Evolutionary conservation across 2,329 filamentous ascomycete species (phyloP).

Genomic region (Neurospora sp.): DNA sequence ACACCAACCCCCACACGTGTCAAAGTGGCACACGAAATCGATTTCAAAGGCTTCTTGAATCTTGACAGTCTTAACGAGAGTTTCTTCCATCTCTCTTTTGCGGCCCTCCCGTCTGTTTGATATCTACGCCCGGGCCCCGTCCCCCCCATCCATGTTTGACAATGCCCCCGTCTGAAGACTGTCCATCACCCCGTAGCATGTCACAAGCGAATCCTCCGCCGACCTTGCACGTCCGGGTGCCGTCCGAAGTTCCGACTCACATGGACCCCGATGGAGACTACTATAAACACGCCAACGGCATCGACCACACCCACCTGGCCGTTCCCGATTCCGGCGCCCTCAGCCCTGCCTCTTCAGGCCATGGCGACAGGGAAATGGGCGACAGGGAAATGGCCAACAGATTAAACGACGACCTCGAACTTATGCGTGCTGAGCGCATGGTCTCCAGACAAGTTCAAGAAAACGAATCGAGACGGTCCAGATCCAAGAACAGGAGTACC

Average conservation of each 20-base stretch:
- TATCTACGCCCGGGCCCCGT: background rate
- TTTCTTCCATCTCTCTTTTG: background rate
- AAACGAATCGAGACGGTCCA: conserved; percentile 20
- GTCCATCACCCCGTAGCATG: background rate
- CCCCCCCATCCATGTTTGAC: background rate
- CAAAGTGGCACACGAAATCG: background rate
- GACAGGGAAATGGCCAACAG: conserved; percentile 25
- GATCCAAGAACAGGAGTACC: conserved; percentile 25
- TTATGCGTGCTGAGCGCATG: conserved; percentile 36
- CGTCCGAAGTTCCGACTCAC: conserved; percentile 11
- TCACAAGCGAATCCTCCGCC: conserved; percentile 1
- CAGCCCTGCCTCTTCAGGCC: conserved; percentile 14
- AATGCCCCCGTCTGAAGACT: background rate
- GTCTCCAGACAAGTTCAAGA: conserved; percentile 31
- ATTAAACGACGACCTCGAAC: conserved; percentile 38
- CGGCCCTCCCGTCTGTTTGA: background rate
- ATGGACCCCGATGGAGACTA: conserved; percentile 3
- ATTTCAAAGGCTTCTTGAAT: background rate
- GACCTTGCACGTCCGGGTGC: conserved; percentile 14
- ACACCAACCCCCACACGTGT: background rate
- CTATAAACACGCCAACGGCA: conserved; percentile 4
- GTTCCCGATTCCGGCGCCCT: conserved; percentile 7
- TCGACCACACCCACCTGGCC: conserved; percentile 10
- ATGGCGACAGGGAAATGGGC: conserved; percentile 19
- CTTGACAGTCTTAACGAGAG: background rate